A percentile compares a stretch with the other conserved stretches of the same genome.
These are phyloP conservation scores for Diplosphaera chodatii DNA, from an alignment of 139 green algal species.

Conservation along the genomic window DNA sequence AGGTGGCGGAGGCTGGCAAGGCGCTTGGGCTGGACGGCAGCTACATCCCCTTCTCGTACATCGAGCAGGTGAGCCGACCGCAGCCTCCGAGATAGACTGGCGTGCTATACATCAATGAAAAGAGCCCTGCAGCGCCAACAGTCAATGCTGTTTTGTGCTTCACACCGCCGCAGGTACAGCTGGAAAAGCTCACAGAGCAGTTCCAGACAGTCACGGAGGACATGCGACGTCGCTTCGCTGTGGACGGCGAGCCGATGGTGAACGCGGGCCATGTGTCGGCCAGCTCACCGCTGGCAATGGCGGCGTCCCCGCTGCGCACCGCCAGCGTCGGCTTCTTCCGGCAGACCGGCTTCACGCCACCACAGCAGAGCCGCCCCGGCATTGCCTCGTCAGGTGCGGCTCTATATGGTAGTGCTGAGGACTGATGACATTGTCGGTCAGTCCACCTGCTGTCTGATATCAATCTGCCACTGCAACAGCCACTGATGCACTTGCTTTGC, in stretches of 20 bases:
- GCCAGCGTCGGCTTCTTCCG: not conserved
- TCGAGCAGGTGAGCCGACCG: slow-evolving; percentile 82
- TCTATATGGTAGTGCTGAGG: too few relatives aligned
- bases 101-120: too few relatives aligned
- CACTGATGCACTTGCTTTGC: too few relatives aligned
- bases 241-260: slow-evolving; percentile 41
- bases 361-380: not conserved
- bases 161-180: slow-evolving; percentile 65
- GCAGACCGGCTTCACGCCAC: not conserved
- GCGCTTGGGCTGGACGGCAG: slow-evolving; percentile 71
- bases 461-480: too few relatives aligned
- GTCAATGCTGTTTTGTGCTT: too few relatives aligned
- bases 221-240: slow-evolving; percentile 50
- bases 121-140: too few relatives aligned
- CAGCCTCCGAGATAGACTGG: too few relatives aligned
- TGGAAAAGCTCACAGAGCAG: slow-evolving; percentile 58
- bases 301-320: not conserved
- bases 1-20: slow-evolving; percentile 51
- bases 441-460: too few relatives aligned
- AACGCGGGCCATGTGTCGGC: not conserved
- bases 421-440: too few relatives aligned
- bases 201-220: slow-evolving; percentile 74
- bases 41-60: slow-evolving; percentile 88
- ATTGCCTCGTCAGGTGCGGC: not conserved
- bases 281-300: not conserved